Percentiles rank a stretch among this genome's conserved stretches.
Evolutionary conservation across 2,329 filamentous ascomycete species (phyloP).

Genomic region (Xylaria multiplex): DNA sequence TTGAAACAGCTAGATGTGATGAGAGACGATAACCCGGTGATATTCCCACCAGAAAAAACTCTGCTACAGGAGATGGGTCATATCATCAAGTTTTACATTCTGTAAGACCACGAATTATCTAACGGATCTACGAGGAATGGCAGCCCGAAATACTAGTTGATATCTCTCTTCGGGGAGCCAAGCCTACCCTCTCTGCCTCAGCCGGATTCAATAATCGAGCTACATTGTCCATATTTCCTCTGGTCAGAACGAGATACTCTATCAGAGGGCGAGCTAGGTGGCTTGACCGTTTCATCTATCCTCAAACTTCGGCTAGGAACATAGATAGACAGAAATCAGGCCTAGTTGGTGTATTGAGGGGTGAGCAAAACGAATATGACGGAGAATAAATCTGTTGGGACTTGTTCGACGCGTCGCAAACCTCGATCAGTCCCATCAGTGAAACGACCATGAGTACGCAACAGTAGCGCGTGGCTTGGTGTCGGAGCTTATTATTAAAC

Average conservation of each 20-base stretch:
- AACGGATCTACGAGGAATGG: neutral
- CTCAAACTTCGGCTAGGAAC: neutral
- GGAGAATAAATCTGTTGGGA: neutral
- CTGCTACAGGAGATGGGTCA: neutral
- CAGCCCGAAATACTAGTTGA: neutral
- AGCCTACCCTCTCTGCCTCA: neutral
- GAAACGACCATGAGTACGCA: neutral
- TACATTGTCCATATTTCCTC: neutral
- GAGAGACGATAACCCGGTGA: neutral
- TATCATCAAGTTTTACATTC: neutral
- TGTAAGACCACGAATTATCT: neutral
- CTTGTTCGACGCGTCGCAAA: neutral
- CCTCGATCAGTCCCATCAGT: neutral
- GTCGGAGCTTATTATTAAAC: neutral
- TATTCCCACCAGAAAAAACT: neutral
- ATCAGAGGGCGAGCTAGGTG: neutral
- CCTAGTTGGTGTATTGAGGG: neutral
- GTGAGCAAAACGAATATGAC: neutral
- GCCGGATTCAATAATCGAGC: neutral
- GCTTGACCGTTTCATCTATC: neutral
- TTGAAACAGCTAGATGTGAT: constrained; percentile 11
- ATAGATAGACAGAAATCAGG: neutral
- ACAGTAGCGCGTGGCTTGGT: neutral
- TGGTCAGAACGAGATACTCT: neutral
- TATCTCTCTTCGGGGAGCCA: neutral